Conservation (phyloP, 345 rosid species). For the Nasturtium officinale region DNA sequence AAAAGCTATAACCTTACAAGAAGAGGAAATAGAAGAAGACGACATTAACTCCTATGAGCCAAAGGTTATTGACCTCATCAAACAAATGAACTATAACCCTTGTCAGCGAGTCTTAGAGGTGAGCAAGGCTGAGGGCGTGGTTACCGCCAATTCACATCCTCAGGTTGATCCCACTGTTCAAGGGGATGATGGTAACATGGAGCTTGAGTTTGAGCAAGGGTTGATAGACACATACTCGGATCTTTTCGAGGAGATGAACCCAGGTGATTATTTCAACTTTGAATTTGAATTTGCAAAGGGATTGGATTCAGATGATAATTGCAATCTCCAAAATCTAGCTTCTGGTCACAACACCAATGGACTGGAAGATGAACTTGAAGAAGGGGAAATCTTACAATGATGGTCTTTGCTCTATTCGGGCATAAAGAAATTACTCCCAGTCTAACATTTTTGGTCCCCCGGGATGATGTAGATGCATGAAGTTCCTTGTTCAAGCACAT, state of each 20-base stretch:
- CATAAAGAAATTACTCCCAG: neutral
- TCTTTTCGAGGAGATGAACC: slow-evolving; percentile 63
- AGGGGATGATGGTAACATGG: slow-evolving; percentile 42
- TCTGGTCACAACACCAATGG: slow-evolving; percentile 45
- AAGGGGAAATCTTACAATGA: slow-evolving; percentile 75
- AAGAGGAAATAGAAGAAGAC: slow-evolving; percentile 71
- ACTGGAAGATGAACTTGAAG: slow-evolving; percentile 87
- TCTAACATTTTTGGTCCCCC: neutral
- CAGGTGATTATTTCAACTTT: slow-evolving; percentile 70
- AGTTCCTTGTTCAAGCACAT: slow-evolving; percentile 19
- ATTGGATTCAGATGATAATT: slow-evolving; percentile 41
- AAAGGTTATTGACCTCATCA: slow-evolving; percentile 51
- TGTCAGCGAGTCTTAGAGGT: slow-evolving; percentile 23
- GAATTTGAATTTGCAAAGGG: slow-evolving; percentile 56
- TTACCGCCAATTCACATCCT: slow-evolving; percentile 20
- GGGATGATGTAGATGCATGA: slow-evolving; percentile 8
- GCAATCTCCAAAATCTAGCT: slow-evolving; percentile 32
- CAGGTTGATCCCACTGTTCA: slow-evolving; percentile 18
- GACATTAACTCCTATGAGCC: slow-evolving; percentile 48
- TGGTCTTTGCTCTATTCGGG: neutral
- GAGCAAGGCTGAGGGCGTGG: slow-evolving; percentile 32
- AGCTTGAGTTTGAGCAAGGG: slow-evolving; percentile 67
- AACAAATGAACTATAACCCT: slow-evolving; percentile 38
- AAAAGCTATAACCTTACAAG: slow-evolving; percentile 58
- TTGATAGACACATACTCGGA: slow-evolving; percentile 68